These are phyloP conservation scores for Yarrowia keelungensis DNA, from an alignment of 805 yeast species.

Conservation along the genomic window DNA sequence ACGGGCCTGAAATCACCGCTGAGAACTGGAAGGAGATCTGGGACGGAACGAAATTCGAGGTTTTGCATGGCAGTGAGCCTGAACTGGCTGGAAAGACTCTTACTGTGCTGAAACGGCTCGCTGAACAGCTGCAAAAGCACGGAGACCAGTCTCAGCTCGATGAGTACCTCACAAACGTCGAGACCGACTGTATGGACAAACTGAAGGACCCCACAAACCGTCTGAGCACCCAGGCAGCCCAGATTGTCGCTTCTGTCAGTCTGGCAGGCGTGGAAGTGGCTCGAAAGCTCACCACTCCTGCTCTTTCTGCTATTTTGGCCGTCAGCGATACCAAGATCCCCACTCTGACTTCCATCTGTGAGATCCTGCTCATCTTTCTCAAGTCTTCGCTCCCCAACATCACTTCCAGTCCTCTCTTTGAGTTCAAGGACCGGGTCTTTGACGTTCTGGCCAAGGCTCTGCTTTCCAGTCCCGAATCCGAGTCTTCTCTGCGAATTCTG, in stretches of 20 bases:
- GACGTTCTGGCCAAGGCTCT: slow-evolving; percentile 72
- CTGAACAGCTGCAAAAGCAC: slow-evolving; percentile 49
- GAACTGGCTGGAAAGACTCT: slow-evolving; percentile 54
- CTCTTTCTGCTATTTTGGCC: slow-evolving; percentile 56
- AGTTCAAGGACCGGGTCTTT: slow-evolving; percentile 70
- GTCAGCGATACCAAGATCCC: slow-evolving; percentile 61
- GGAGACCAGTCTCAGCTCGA: slow-evolving; percentile 49
- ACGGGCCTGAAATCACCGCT: slow-evolving; percentile 58
- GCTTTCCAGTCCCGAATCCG: slow-evolving; percentile 66
- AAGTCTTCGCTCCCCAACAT: slow-evolving; percentile 53
- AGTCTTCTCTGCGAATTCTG: slow-evolving; percentile 70
- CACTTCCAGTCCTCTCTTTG: slow-evolving; percentile 48
- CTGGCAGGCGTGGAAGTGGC: slow-evolving; percentile 57
- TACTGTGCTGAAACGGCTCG: slow-evolving; percentile 56
- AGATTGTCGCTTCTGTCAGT: slow-evolving; percentile 64
- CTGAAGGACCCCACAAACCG: slow-evolving; percentile 60
- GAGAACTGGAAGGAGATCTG: slow-evolving; percentile 77
- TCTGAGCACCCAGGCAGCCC: slow-evolving; percentile 66
- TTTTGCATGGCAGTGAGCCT: slow-evolving; percentile 77
- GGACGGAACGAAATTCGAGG: slow-evolving; percentile 87
- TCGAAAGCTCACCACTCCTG: slow-evolving; percentile 50
- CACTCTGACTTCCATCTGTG: slow-evolving; percentile 52
- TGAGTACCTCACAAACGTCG: slow-evolving; percentile 48
- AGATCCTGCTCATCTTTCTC: slow-evolving; percentile 65
- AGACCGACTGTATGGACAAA: slow-evolving; percentile 59